Evolutionary conservation across 306 rosid species (phyloP), one percentile per base, ranked within the genome.

Genomic region (Argentina anserina): DNA sequence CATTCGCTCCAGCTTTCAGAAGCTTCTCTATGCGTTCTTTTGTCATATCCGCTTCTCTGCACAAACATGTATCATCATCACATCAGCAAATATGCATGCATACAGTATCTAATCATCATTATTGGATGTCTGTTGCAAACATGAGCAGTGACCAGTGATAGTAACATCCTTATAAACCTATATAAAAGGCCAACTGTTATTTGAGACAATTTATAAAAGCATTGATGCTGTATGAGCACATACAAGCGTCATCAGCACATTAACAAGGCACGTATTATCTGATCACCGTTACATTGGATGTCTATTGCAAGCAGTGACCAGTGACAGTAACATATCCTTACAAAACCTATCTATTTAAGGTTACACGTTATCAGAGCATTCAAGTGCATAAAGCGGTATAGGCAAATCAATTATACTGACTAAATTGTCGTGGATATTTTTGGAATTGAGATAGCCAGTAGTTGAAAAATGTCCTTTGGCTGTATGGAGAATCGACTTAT

Each of bases 1-100:
- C 99, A 77, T 91, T 95, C 23, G 99, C 99, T 78, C 99, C 99
- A 72, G 93, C 97, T 80, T 91, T 90, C 75, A 91, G 79, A 74
- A 95, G 86, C 75, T 91, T 95, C 59, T 85, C 96, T 74, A 95
- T 91, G 17, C 97, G 96, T 78, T 95, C 99, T 82, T 95, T 91
- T 2, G 96, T 95, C 96, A 83, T 90, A 88, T 95, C 97, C 13
- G 93, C 94, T 83, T 95, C 97, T 85, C 99, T 95, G 83, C 53
- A 46, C 61, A 55, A 43, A 66, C 7, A 37, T 1, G 3, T 15
- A 9, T 10, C 61, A 59, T 53, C 55, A 52, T 41, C 43, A 40
- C 29, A 58, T 40, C 55, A 59, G 5, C 67, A 71, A 40, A 58
- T 31, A 40, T 20, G 18, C 11, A 34, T 2, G 31, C 6, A 49